Conservation (phyloP, 352 stramenopile genomes). For the Pythium oligandrum region DNA sequence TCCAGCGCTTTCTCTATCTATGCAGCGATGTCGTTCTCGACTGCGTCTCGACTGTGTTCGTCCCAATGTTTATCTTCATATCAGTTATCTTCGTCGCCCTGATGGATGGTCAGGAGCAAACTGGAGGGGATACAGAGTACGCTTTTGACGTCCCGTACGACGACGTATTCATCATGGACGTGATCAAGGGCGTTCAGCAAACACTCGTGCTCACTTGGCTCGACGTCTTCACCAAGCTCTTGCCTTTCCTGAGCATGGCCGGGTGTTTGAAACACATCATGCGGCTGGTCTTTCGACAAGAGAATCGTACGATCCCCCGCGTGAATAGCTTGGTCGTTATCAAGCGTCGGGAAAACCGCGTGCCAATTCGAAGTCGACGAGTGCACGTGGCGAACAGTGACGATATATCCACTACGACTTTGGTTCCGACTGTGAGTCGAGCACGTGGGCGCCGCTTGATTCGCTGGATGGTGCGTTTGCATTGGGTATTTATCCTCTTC, state of each 20-base stretch:
- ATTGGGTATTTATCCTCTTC: slow-evolving; percentile 2
- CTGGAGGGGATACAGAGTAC: slow-evolving; percentile 10
- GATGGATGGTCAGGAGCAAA: slow-evolving; percentile 2
- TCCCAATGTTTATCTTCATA: slow-evolving; percentile 11
- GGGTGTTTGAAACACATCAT: slow-evolving; percentile 13
- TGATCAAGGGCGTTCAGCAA: slow-evolving; percentile 16
- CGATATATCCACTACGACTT: too few species aligned
- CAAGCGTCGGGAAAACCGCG: not conserved
- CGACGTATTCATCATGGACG: slow-evolving; percentile 13
- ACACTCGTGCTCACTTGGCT: slow-evolving; percentile 14
- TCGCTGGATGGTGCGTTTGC: not conserved
- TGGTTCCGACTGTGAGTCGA: too few species aligned
- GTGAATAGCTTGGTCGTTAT: not conserved
- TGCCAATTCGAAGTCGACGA: not conserved
- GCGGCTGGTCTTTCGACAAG: not conserved
- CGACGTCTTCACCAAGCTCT: slow-evolving; percentile 19
- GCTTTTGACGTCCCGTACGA: slow-evolving; percentile 14
- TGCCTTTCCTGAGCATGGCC: slow-evolving; percentile 18
- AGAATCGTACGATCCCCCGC: too few species aligned
- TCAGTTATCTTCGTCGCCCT: not conserved
- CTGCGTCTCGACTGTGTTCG: slow-evolving; percentile 11
- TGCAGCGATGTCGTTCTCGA: slow-evolving; percentile 18
- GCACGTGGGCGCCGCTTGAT: not conserved
- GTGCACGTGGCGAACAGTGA: too few species aligned
- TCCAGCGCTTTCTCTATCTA: slow-evolving; percentile 18